phyloP scores from a whole-genome alignment of 352 stramenopile genomes.

The Globisporangium cederbergense region DNA sequence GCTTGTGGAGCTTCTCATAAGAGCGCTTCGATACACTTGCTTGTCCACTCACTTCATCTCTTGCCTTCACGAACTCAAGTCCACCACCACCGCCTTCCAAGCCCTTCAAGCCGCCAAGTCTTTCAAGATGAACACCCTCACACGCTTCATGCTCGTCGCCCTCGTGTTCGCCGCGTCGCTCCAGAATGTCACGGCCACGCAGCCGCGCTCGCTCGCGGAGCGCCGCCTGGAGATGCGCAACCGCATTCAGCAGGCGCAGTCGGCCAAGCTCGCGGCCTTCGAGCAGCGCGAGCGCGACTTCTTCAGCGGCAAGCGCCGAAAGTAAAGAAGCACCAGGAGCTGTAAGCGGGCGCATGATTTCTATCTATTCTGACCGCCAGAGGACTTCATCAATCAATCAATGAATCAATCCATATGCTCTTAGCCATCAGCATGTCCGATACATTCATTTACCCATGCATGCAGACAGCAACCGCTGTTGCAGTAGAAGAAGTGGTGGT shows the following conservation, averaged over 20 bases:
- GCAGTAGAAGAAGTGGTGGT: too few relatives aligned
- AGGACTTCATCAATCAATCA: too few relatives aligned
- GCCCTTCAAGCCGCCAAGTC: neutral
- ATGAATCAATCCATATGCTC: too few relatives aligned
- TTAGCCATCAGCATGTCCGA: too few relatives aligned
- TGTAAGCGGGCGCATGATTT: too few relatives aligned
- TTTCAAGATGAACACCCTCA: slow-evolving; percentile 14
- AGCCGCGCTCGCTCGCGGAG: slow-evolving; percentile 21
- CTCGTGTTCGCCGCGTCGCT: slow-evolving; percentile 15
- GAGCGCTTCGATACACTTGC: neutral
- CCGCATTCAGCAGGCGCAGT: slow-evolving; percentile 20
- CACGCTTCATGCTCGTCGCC: slow-evolving; percentile 14
- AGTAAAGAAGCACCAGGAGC: slow-evolving; percentile 3
- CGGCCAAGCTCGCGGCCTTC: slow-evolving; percentile 20
- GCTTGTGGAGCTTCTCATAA: neutral
- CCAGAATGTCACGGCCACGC: slow-evolving; percentile 1
- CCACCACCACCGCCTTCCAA: neutral
- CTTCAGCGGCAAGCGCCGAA: slow-evolving; percentile 23
- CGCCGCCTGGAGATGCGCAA: slow-evolving; percentile 20
- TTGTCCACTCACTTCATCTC: slow-evolving; percentile 7
- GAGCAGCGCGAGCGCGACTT: slow-evolving; percentile 22
- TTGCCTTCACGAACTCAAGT: slow-evolving; percentile 2
- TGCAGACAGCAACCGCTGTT: too few relatives aligned
- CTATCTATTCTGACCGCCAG: too few relatives aligned
- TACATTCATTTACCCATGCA: too few relatives aligned